Evolutionary conservation across 345 rosid genomes (phyloP), one percentile per base, ranked within the genome.

Genomic region (Dipteronia sinensis): DNA sequence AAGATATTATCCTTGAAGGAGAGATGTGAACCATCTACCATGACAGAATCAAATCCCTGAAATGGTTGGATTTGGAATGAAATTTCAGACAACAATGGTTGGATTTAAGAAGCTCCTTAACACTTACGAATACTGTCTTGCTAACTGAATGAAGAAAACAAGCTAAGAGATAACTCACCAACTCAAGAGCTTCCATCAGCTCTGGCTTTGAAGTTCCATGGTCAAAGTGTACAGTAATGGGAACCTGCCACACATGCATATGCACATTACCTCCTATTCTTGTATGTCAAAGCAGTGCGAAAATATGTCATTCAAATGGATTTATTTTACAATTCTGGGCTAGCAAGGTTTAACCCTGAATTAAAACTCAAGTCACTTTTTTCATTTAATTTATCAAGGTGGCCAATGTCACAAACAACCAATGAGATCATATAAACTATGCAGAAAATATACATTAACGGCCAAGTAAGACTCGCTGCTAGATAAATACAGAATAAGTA

Each of bases 21-120:
- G 76, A 95, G 99, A 88, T 93, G 93, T 47, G 99, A 95, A 77
- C 94, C 99, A 81, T 95, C 98, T 75, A 87, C 98, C 99, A 93
- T 95, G 53, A 95, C 89, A 16, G 99, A 95, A 84, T 93, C 91
- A 77, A 93, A 92, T 78, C 98, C 98, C 99, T 95, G 84, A 64
- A 66, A 71, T 49, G 34, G 53, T 56, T 42, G 51, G 69, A 78
- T 68, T n/a, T 61, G 77, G 71, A 78, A 77, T 46, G 77, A 29
- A 76, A 56, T 65, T 65, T 75, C 63, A 20, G 22, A 72, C 22
- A 66, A 56, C 53, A 74, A 75, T 66, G 40, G 38, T 34, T 70
- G 64, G 27, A 59, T 59, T n/a, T 10, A 7, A n/a, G 27, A 59
- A 59, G 27, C 64, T 59, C 23, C 27, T 17, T 59, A 55, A 65